Evolutionary conservation across 768 basidiomycete genomes (phyloP).

Genomic region (Psilocybe cyanescens): DNA sequence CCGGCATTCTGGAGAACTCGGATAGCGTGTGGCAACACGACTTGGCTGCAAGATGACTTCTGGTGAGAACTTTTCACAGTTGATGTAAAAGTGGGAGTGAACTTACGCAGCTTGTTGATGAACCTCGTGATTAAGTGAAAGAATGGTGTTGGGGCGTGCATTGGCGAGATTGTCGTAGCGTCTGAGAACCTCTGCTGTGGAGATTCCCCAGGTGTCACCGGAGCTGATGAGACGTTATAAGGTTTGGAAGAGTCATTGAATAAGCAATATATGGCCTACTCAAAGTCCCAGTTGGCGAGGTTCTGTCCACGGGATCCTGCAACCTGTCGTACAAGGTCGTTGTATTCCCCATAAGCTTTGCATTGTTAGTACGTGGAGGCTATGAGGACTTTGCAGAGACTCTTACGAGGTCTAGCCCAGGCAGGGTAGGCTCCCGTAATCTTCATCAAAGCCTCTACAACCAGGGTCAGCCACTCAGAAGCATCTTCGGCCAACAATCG

Average conservation of each 20-base stretch:
- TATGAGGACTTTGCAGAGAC: neutral
- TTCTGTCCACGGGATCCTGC: conserved; percentile 29
- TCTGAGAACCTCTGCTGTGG: conserved; percentile 21
- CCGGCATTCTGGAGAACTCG: conserved; percentile 33
- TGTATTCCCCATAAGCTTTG: conserved; percentile 40
- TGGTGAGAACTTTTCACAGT: neutral
- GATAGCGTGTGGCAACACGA: conserved; percentile 36
- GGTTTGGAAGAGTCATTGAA: neutral
- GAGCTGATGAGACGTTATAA: conserved; percentile 23
- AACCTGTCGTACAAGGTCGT: conserved; percentile 30
- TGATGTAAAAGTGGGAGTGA: neutral
- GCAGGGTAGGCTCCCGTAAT: conserved; percentile 42
- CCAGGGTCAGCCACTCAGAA: neutral
- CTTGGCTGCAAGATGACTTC: conserved; percentile 19
- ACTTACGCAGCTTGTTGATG: conserved; percentile 30
- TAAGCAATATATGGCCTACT: conserved; percentile 25
- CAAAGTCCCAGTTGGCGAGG: conserved; percentile 40
- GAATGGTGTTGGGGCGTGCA: conserved; percentile 29
- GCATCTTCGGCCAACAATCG: neutral
- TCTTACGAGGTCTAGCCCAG: conserved; percentile 45
- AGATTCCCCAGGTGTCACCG: conserved; percentile 33
- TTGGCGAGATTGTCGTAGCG: conserved; percentile 26
- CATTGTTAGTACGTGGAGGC: neutral
- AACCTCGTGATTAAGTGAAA: conserved; percentile 41
- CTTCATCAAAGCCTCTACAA: conserved; percentile 38